Evolutionary conservation across 2,329 filamentous ascomycete species (phyloP).

Genomic region (Pseudocercospora musae): DNA sequence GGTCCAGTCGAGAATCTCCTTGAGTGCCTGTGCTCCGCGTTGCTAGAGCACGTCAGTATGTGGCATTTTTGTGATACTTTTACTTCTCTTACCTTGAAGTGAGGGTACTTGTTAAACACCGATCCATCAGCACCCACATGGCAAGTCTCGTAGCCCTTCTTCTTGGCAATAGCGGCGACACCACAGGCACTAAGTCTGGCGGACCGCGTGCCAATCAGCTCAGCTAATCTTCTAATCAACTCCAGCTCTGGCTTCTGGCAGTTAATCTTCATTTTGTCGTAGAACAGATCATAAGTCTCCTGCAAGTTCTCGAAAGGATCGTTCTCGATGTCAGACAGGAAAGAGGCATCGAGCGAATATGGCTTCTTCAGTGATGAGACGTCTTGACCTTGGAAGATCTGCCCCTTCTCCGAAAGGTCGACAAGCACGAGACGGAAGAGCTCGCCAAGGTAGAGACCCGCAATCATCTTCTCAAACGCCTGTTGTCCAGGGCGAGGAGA

Average conservation of each 20-base stretch:
- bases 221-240: slow-evolving; percentile 80
- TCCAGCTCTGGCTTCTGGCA: slow-evolving; percentile 78
- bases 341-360: slow-evolving; percentile 88
- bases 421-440: slow-evolving; percentile 45
- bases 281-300: slow-evolving; percentile 81
- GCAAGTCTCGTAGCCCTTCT: slow-evolving; percentile 83
- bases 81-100: slow-evolving; percentile 68
- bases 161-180: slow-evolving; percentile 93
- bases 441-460: slow-evolving; percentile 46
- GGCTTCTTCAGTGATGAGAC: slow-evolving; percentile 76
- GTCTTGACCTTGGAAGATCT: slow-evolving; percentile 80
- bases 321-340: slow-evolving; percentile 87
- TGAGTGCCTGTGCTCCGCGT: slow-evolving; percentile 80
- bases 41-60: slow-evolving; percentile 38
- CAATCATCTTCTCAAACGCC: slow-evolving; percentile 46
- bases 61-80: background rate
- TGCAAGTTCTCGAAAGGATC: slow-evolving; percentile 94
- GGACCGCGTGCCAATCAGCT: slow-evolving; percentile 91
- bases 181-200: slow-evolving; percentile 91
- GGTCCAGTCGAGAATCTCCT: slow-evolving; percentile 94
- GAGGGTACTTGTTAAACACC: slow-evolving; percentile 98
- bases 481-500: slow-evolving; percentile 47
- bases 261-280: slow-evolving; percentile 67
- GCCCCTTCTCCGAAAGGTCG: slow-evolving; percentile 62
- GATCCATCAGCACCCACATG: slow-evolving; percentile 96